phyloP scores from a whole-genome alignment of 2,329 filamentous ascomycete species.

The Arthrobotrys iridis region DNA sequence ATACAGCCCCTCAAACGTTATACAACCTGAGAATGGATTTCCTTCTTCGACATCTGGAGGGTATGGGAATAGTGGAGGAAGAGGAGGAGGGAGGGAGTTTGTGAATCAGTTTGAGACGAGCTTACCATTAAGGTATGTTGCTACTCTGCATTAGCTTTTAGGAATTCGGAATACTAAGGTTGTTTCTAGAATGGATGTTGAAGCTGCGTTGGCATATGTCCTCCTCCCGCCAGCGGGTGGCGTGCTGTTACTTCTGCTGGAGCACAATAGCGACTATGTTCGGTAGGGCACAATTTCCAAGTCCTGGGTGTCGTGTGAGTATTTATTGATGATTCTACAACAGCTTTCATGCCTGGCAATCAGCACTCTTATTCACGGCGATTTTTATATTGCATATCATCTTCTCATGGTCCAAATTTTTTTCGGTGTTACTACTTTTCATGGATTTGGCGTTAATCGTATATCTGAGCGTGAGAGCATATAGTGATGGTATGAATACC shows the following conservation, averaged over 20 bases:
- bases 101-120: constrained; percentile 91
- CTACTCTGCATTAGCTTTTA: not conserved
- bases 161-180: not conserved
- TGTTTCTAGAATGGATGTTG: constrained; percentile 74
- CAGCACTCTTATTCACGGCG: constrained; percentile 79
- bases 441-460: constrained; percentile 79
- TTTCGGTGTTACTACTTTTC: constrained; percentile 84
- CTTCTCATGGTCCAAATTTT: constrained; percentile 82
- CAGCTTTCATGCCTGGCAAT: constrained; percentile 97
- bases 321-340: constrained; percentile 3
- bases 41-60: constrained; percentile 54
- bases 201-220: constrained; percentile 89
- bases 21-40: constrained; percentile 60
- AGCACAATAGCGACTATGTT: constrained; percentile 97
- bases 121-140: constrained; percentile 72
- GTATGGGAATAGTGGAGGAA: constrained; percentile 60
- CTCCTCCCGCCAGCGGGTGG: constrained; percentile 84
- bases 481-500: constrained; percentile 76
- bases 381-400: constrained; percentile 81
- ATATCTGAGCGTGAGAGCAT: constrained; percentile 80
- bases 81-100: constrained; percentile 63
- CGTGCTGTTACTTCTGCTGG: constrained; percentile 82
- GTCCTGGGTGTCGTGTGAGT: not conserved
- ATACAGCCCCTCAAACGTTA: constrained; percentile 58
- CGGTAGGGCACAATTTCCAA: constrained; percentile 67